Conservation (phyloP, 2,329 filamentous ascomycete genomes). For the Ophiocordyceps camponoti-leonardi region DNA sequence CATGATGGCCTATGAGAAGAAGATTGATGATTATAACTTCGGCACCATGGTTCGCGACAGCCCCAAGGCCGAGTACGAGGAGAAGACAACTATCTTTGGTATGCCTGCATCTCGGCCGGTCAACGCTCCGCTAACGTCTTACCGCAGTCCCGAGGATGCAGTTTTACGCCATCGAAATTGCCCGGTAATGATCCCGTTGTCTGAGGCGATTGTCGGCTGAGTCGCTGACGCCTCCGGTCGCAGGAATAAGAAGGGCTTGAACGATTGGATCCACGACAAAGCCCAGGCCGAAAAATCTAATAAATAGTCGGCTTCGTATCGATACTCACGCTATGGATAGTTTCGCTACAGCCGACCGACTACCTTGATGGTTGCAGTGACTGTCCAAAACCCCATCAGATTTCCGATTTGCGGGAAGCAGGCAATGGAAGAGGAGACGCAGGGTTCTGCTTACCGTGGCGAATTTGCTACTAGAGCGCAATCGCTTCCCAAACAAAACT, state of each 20-base stretch:
- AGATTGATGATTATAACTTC: constrained; percentile 94
- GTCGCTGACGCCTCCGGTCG: constrained; percentile 19
- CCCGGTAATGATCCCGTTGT: constrained; percentile 13
- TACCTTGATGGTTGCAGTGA: neutral
- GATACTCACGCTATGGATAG: neutral
- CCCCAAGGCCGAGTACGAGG: constrained; percentile 67
- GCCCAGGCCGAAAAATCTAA: constrained; percentile 38
- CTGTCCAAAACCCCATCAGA: neutral
- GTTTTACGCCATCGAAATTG: constrained; percentile 37
- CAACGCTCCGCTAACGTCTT: neutral
- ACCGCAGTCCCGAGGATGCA: constrained; percentile 34
- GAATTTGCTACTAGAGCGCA: constrained; percentile 61
- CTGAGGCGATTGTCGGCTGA: neutral
- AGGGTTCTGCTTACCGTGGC: constrained; percentile 34
- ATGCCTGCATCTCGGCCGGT: constrained; percentile 2
- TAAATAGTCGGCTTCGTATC: constrained; percentile 1
- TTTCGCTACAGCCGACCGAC: too few species aligned
- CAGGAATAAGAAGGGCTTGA: constrained; percentile 74
- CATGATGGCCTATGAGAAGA: constrained; percentile 86
- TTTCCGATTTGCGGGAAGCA: neutral
- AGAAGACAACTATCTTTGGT: constrained; percentile 89
- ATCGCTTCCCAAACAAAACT: constrained; percentile 59
- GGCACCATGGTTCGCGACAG: constrained; percentile 77
- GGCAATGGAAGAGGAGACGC: neutral
- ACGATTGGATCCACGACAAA: constrained; percentile 94